Percentiles rank a stretch among this genome's conserved stretches.
phyloP scores from a whole-genome alignment of 495 filamentous ascomycete species.

The Amniculicola lignicola region DNA sequence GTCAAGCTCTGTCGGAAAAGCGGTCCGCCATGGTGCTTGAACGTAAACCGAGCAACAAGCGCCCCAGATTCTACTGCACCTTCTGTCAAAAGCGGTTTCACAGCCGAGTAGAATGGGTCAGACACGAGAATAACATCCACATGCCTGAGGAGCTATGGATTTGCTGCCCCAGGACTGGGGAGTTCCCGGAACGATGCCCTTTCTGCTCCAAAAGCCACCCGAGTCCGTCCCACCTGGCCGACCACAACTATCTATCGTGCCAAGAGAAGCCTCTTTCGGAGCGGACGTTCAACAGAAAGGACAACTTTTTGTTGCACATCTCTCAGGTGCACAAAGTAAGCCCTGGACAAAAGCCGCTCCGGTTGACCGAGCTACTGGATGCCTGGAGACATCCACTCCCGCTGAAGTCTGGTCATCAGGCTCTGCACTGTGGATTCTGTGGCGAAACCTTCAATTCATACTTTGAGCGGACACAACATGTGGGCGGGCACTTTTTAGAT shows the following conservation, averaged over 20 bases:
- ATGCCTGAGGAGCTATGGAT: constrained; percentile 28
- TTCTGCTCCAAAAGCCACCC: constrained; percentile 26
- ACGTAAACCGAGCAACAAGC: constrained; percentile 10
- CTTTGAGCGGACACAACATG: constrained; percentile 21
- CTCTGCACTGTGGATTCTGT: constrained; percentile 28
- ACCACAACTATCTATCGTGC: constrained; percentile 32
- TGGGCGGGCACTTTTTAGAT: constrained; percentile 15
- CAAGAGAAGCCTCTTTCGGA: constrained; percentile 28
- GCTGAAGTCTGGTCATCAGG: constrained; percentile 21
- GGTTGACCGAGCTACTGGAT: constrained; percentile 22
- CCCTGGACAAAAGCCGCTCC: constrained; percentile 21
- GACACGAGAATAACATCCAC: constrained; percentile 20
- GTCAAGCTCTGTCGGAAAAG: neutral
- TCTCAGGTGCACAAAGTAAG: constrained; percentile 24
- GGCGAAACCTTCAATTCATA: constrained; percentile 15
- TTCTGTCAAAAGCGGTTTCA: constrained; percentile 27
- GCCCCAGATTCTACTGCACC: constrained; percentile 23
- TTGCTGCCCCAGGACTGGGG: constrained; percentile 22
- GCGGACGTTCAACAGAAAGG: constrained; percentile 22
- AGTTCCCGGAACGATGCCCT: constrained; percentile 22
- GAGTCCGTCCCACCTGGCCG: constrained; percentile 25
- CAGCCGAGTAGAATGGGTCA: constrained; percentile 19
- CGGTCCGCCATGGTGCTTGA: neutral
- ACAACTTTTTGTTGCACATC: constrained; percentile 25
- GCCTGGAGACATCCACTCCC: constrained; percentile 21